A percentile compares a stretch with the other conserved stretches of the same genome.
Conservation (phyloP, 1,284 basidiomycete genomes). For the Lentinula novae-zelandiae region DNA sequence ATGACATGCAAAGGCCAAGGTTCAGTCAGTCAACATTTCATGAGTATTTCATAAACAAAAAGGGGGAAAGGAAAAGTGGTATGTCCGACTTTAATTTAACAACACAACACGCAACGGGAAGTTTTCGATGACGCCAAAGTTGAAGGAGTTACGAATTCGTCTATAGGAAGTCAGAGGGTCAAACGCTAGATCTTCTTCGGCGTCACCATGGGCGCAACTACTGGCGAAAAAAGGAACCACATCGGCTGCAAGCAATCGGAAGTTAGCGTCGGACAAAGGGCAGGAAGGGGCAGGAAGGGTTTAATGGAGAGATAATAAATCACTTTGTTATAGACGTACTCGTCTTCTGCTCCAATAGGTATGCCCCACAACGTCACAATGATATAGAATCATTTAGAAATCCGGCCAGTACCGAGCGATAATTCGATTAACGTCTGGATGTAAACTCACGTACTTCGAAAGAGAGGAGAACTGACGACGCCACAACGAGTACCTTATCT, state of each 20-base stretch:
- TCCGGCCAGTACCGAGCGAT: slow-evolving; percentile 96
- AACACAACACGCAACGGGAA: slow-evolving; percentile 26
- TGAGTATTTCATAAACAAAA: slow-evolving; percentile 2
- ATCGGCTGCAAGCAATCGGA: slow-evolving; percentile 26
- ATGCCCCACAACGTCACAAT: slow-evolving; percentile 64
- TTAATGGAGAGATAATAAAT: slow-evolving; percentile 11
- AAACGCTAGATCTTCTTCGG: no score
- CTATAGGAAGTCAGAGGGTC: no score
- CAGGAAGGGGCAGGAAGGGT: slow-evolving; percentile 35
- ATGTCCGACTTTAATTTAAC: slow-evolving; percentile 38
- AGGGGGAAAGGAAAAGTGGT: slow-evolving; percentile 9
- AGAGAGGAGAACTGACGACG: slow-evolving; percentile 15
- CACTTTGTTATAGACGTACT: slow-evolving; percentile 45
- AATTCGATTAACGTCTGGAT: slow-evolving; percentile 80
- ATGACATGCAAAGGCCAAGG: not conserved
- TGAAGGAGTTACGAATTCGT: no score
- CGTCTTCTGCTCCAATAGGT: slow-evolving; percentile 93
- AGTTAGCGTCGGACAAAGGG: slow-evolving; percentile 92
- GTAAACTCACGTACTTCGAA: slow-evolving; percentile 85
- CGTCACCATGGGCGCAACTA: no score
- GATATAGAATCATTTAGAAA: slow-evolving; percentile 75
- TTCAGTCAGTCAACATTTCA: not conserved
- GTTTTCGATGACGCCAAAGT: no score
- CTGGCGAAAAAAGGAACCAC: no score
- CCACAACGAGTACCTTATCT: not conserved